phyloP scores from a whole-genome alignment of 225 moss, liverwort and hornwort genomes.

The Climacium dendroides region DNA sequence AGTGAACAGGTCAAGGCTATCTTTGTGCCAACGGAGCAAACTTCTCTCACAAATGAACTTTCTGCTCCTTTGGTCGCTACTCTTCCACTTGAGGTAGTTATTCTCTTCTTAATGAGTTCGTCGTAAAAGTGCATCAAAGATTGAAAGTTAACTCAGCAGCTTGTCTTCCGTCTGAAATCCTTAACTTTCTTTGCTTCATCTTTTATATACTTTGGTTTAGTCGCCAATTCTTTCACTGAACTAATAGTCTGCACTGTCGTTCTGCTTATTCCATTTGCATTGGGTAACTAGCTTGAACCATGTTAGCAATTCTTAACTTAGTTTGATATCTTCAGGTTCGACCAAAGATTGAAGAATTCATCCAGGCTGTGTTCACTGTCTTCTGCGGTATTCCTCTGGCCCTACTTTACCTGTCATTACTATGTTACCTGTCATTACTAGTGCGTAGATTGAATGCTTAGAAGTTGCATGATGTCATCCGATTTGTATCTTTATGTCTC shows the following conservation, averaged over 20 bases:
- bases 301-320: background rate
- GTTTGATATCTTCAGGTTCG: slow-evolving; percentile 41
- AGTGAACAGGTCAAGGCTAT: slow-evolving; percentile 69
- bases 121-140: background rate
- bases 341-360: slow-evolving; percentile 55
- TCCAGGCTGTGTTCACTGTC: slow-evolving; percentile 58
- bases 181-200: background rate
- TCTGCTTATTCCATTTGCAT: background rate
- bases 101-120: background rate
- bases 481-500: background rate
- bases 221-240: background rate
- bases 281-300: background rate
- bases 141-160: background rate
- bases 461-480: background rate
- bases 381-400: slow-evolving; percentile 40
- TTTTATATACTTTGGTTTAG: background rate
- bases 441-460: background rate
- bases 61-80: slow-evolving; percentile 87
- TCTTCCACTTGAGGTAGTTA: slow-evolving; percentile 71
- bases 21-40: slow-evolving; percentile 64
- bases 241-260: background rate
- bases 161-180: background rate
- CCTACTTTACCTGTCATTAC: background rate
- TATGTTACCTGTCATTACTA: background rate
- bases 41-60: slow-evolving; percentile 45